Evolutionary conservation across 345 rosid genomes (phyloP).

Genomic region (Ceriops zippeliana): DNA sequence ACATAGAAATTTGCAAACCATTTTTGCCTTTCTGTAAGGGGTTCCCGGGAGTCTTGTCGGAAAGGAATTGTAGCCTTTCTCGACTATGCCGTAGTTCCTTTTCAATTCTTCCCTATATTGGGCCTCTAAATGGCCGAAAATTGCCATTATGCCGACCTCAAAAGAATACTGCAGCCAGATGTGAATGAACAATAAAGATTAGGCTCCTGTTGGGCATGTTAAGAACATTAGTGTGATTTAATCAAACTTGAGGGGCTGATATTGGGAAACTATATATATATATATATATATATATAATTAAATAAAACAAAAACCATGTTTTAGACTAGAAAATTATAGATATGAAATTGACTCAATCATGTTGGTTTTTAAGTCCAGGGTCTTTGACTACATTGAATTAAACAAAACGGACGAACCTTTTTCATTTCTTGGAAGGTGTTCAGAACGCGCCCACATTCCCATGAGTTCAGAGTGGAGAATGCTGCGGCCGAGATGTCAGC

Average conservation of each 20-base stretch:
- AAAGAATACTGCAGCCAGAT: slow-evolving; percentile 63
- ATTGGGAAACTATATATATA: no score
- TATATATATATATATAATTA: no score
- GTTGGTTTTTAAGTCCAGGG: no score
- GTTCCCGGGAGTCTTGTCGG: slow-evolving; percentile 80
- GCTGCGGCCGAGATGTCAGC: slow-evolving; percentile 50
- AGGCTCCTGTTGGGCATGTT: background rate
- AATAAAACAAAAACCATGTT: no score
- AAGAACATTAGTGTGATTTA: no score
- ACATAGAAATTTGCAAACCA: slow-evolving; percentile 25
- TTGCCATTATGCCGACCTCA: slow-evolving; percentile 67
- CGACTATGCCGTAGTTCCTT: slow-evolving; percentile 62
- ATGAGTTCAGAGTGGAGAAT: slow-evolving; percentile 45
- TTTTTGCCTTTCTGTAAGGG: slow-evolving; percentile 57
- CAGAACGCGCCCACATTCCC: slow-evolving; percentile 46
- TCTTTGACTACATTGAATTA: background rate
- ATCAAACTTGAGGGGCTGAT: no score
- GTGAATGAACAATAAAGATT: background rate
- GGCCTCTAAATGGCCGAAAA: slow-evolving; percentile 63
- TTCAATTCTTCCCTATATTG: slow-evolving; percentile 61
- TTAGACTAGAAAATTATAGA: no score
- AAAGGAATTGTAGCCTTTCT: slow-evolving; percentile 82
- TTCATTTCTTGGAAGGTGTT: slow-evolving; percentile 84
- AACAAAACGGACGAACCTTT: slow-evolving; percentile 43
- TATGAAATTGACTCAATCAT: no score